Percentiles rank a stretch among this genome's conserved stretches.
phyloP scores from a whole-genome alignment of 140 eudicot genomes.

The Artemisia princeps region DNA sequence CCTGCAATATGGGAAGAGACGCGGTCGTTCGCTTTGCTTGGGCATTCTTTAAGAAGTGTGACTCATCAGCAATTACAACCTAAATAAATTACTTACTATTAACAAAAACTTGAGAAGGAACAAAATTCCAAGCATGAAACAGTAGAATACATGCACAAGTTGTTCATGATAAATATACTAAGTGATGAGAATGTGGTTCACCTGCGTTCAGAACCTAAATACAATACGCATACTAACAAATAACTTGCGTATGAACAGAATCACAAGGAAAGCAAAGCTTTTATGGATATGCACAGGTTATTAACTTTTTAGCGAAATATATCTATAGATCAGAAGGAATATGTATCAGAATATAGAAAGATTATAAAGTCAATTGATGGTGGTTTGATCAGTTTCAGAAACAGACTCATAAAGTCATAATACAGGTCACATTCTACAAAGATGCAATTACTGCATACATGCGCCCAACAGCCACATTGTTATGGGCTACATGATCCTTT shows the following conservation, averaged over 20 bases:
- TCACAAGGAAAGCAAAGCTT: constrained; percentile 5
- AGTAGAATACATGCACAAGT: constrained; percentile 4
- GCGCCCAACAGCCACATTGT: neutral
- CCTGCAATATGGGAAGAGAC: constrained; percentile 76
- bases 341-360: constrained; percentile 1
- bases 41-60: constrained; percentile 88
- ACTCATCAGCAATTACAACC: constrained; percentile 97
- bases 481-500: neutral
- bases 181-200: constrained; percentile 51
- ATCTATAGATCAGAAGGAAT: neutral
- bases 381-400: constrained; percentile 12
- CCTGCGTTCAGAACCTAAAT: constrained; percentile 52
- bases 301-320: neutral
- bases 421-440: constrained; percentile 4
- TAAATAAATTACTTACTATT: constrained; percentile 30
- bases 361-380: constrained; percentile 8
- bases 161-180: neutral
- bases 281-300: neutral
- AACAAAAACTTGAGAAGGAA: constrained; percentile 1
- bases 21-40: constrained; percentile 90
- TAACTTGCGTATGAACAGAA: neutral
- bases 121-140: constrained; percentile 3
- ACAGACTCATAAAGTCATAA: neutral
- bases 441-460: neutral
- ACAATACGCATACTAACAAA: constrained; percentile 14